Evolutionary conservation across 805 yeast genomes (phyloP).

Genomic region (Nakazawaea laoshanensis): DNA sequence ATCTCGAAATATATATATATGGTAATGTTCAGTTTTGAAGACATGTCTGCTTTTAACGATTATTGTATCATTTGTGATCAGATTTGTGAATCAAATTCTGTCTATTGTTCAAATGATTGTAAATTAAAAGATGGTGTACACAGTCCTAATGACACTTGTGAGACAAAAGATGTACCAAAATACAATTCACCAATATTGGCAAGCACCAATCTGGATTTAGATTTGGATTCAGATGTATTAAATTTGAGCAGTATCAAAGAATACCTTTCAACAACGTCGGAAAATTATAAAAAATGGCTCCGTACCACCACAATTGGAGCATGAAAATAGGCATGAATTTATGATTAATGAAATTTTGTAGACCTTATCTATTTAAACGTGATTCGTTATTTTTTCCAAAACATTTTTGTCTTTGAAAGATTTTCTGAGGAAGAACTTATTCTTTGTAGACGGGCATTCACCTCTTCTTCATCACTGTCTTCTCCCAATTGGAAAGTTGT

Average conservation of each 20-base stretch:
- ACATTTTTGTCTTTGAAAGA: no score
- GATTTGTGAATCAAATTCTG: constrained; percentile 20
- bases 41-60: constrained; percentile 32
- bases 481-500: neutral
- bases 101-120: constrained; percentile 25
- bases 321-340: no score
- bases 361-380: neutral
- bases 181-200: neutral
- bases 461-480: neutral
- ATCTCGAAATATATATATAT: no score
- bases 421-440: no score
- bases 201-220: neutral
- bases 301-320: constrained; percentile 7
- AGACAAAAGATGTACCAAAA: neutral
- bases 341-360: no score
- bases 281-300: constrained; percentile 13
- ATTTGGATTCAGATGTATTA: constrained; percentile 10
- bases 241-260: constrained; percentile 4
- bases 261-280: constrained; percentile 11
- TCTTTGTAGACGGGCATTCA: constrained; percentile 1
- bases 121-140: constrained; percentile 14
- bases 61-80: constrained; percentile 28
- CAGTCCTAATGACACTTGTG: neutral
- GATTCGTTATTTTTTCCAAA: constrained; percentile 3
- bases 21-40: no score